phyloP scores from a whole-genome alignment of 192 early-diverging fungal species.

The Coemansia sp. region DNA sequence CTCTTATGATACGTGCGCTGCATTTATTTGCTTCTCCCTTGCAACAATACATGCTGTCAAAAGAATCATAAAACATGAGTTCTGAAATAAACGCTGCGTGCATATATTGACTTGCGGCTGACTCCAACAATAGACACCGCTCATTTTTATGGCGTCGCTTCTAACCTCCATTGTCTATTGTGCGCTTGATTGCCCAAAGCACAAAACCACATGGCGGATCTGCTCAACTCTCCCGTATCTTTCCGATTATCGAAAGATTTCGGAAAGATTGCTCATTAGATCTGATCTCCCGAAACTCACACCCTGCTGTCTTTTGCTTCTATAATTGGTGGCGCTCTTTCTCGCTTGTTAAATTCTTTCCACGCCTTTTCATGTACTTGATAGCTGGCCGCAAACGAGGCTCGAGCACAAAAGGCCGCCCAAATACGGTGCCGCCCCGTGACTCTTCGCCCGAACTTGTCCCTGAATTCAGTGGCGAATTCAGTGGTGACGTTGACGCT shows the following conservation, averaged over 20 bases:
- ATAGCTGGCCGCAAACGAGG: background rate
- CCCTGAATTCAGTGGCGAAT: background rate
- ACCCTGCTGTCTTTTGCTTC: background rate
- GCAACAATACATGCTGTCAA: background rate
- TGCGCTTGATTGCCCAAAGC: too few relatives aligned
- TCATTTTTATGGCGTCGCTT: background rate
- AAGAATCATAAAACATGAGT: background rate
- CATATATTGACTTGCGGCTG: background rate
- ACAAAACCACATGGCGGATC: too few relatives aligned
- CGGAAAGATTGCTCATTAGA: too few relatives aligned
- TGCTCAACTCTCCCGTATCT: too few relatives aligned
- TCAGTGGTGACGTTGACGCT: slow-evolving; percentile 5
- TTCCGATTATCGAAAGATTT: too few relatives aligned
- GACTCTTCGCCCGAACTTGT: background rate
- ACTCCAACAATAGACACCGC: background rate
- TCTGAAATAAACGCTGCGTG: background rate
- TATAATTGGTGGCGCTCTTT: background rate
- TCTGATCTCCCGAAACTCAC: too few relatives aligned
- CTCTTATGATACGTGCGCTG: background rate
- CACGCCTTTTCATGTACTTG: background rate
- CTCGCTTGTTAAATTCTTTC: background rate
- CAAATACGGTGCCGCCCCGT: background rate
- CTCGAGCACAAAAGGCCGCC: background rate
- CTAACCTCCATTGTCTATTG: background rate
- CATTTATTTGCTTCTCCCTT: background rate